Percentiles rank a stretch among this genome's conserved stretches.
Conservation (phyloP, 257 asterid genomes). For the Linderniella brevidens region DNA sequence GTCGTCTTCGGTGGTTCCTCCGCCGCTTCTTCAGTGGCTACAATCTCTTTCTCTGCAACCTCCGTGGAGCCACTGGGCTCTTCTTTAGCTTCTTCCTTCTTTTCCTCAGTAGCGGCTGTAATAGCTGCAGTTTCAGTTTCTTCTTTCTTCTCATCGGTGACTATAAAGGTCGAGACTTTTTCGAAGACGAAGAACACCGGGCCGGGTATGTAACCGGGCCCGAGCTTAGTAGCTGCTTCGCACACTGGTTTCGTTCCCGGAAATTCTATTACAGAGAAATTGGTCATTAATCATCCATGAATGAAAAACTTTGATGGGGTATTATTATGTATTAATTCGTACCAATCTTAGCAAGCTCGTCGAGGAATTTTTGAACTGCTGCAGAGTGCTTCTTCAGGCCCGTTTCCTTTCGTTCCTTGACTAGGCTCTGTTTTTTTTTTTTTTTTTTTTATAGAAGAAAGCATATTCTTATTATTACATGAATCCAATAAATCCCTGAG, state of each 20-base stretch:
- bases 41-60: conserved; percentile 41
- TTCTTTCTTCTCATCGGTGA: conserved; percentile 23
- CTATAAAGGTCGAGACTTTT: conserved; percentile 40
- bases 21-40: conserved; percentile 21
- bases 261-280: conserved; percentile 25
- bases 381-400: conserved; percentile 63
- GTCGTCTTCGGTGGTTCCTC: too few relatives aligned
- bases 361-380: conserved; percentile 60
- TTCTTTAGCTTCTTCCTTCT: conserved; percentile 13
- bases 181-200: conserved; percentile 59
- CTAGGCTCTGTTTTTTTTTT: conserved; percentile 21
- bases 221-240: conserved; percentile 48
- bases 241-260: conserved; percentile 57
- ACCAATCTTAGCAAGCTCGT: conserved; percentile 86
- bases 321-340: background rate
- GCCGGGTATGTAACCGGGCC: conserved; percentile 48
- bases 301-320: too few relatives aligned
- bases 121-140: conserved; percentile 6
- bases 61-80: conserved; percentile 15
- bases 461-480: too few relatives aligned
- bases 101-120: conserved; percentile 1
- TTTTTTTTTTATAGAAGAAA: background rate
- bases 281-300: background rate
- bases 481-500: too few relatives aligned
- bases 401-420: conserved; percentile 47